Evolutionary conservation across 441 rosid genomes (phyloP).

Genomic region (Flueggea neowawraea): DNA sequence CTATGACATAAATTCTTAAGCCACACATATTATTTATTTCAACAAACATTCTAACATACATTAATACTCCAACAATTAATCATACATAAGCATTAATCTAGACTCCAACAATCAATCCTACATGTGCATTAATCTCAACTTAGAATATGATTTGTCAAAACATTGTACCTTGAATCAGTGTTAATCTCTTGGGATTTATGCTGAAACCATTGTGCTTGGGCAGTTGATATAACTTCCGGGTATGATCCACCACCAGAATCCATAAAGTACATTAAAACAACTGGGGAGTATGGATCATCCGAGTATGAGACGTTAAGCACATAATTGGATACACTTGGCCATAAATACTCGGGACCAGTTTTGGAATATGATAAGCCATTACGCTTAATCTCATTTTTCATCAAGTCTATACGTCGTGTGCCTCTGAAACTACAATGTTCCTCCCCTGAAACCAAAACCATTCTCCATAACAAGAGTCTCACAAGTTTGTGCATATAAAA

Average conservation of each 20-base stretch:
- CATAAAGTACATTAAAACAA: constrained; percentile 64
- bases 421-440: constrained; percentile 53
- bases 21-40: too few relatives aligned
- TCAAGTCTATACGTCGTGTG: constrained; percentile 52
- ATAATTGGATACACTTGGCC: constrained; percentile 88
- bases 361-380: constrained; percentile 44
- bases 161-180: constrained; percentile 56
- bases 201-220: constrained; percentile 80
- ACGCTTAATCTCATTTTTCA: constrained; percentile 44
- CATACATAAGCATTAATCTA: not conserved
- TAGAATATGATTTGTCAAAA: too few relatives aligned
- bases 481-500: too few relatives aligned
- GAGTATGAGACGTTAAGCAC: constrained; percentile 43
- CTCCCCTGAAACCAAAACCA: constrained; percentile 20
- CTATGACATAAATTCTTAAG: too few relatives aligned
- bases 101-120: too few relatives aligned
- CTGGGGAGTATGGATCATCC: constrained; percentile 23
- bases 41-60: too few relatives aligned
- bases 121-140: too few relatives aligned
- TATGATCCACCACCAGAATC: constrained; percentile 98
- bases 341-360: constrained; percentile 56
- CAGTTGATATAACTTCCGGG: constrained; percentile 62
- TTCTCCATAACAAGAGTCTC: not conserved
- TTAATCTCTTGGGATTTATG: constrained; percentile 48
- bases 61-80: too few relatives aligned